phyloP scores from a whole-genome alignment of 163 green algal species.

The Scenedesmus sp. region DNA sequence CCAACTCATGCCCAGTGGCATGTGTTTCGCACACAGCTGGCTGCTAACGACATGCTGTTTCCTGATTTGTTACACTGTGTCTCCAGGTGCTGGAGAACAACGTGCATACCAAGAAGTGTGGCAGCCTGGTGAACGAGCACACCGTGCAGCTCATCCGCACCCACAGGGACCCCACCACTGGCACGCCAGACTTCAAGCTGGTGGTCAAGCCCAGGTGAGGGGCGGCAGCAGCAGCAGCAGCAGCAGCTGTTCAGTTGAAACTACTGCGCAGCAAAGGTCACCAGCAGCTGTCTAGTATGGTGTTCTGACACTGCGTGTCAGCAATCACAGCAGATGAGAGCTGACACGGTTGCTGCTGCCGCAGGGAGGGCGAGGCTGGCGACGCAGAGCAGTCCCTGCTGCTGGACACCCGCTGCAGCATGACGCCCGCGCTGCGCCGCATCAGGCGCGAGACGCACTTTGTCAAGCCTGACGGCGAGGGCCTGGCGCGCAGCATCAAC shows the following conservation, averaged over 20 bases:
- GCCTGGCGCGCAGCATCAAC: constrained; percentile 16
- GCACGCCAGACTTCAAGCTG: not conserved
- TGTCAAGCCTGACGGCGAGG: constrained; percentile 37
- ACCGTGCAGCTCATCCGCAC: constrained; percentile 14
- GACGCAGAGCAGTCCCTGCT: not conserved
- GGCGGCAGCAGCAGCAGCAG: not conserved
- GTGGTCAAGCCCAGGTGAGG: not conserved
- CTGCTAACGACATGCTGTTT: not conserved
- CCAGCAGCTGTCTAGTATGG: not conserved
- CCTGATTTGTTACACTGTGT: not conserved
- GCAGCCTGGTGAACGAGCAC: constrained; percentile 4
- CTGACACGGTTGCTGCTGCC: too few relatives aligned
- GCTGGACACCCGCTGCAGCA: constrained; percentile 6
- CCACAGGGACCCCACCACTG: not conserved
- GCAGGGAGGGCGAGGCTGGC: constrained; percentile 10
- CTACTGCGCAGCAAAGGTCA: not conserved
- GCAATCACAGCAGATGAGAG: too few relatives aligned
- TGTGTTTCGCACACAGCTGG: not conserved
- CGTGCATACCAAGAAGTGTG: not conserved
- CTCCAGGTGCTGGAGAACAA: constrained; percentile 26
- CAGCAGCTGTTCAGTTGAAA: not conserved
- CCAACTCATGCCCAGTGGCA: not conserved
- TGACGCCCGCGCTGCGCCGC: not conserved
- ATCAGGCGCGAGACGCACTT: constrained; percentile 22
- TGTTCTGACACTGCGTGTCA: not conserved